phyloP scores from a whole-genome alignment of 768 basidiomycete genomes.

The Kwoniella sp. region DNA sequence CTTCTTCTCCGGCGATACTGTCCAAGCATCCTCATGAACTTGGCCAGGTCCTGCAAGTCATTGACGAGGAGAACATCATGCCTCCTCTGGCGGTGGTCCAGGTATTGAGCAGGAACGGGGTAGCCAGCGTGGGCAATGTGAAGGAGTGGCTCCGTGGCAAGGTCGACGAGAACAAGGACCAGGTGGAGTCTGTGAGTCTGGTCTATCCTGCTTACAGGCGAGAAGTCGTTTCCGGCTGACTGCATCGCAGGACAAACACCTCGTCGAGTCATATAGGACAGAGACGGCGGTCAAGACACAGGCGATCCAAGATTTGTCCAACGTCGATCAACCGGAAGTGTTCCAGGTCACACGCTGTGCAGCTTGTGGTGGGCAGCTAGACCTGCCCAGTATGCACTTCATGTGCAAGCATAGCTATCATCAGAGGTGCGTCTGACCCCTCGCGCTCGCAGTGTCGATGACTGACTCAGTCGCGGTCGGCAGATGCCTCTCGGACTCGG shows the following conservation, averaged over 20 bases:
- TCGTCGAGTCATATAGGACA: conserved; percentile 79
- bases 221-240: not conserved
- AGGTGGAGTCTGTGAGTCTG: conserved; percentile 70
- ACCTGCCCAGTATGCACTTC: conserved; percentile 89
- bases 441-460: not conserved
- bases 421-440: conserved; percentile 62
- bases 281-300: conserved; percentile 77
- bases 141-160: conserved; percentile 83
- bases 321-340: conserved; percentile 72
- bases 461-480: not conserved
- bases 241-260: conserved; percentile 67
- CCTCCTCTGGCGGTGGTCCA: conserved; percentile 86
- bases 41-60: conserved; percentile 64
- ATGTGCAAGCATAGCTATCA: conserved; percentile 99
- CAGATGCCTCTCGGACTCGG: conserved; percentile 84
- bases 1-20: conserved; percentile 70
- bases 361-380: conserved; percentile 79
- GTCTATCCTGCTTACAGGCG: not conserved
- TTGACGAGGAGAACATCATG: conserved; percentile 77
- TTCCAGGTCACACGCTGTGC: conserved; percentile 95
- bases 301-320: conserved; percentile 74
- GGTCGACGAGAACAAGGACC: conserved; percentile 66
- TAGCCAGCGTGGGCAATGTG: conserved; percentile 85
- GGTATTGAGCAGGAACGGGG: conserved; percentile 77
- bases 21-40: conserved; percentile 68